These are phyloP conservation scores for Corchorus olitorius DNA, from an alignment of 345 rosid species.

Conservation along the genomic window DNA sequence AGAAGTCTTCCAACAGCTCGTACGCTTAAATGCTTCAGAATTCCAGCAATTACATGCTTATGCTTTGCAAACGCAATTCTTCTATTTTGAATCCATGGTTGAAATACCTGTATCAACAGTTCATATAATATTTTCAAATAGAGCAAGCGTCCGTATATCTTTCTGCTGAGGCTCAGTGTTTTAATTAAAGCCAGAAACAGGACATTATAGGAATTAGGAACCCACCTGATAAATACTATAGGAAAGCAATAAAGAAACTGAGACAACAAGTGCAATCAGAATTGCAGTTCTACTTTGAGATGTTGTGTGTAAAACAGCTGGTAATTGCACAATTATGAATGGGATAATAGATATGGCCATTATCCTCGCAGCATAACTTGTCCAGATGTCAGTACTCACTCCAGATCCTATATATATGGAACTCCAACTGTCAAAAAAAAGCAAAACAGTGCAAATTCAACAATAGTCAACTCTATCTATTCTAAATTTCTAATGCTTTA, in stretches of 20 bases:
- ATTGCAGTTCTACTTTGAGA: constrained; percentile 58
- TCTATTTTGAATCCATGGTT: constrained; percentile 57
- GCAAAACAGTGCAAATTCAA: background rate
- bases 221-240: constrained; percentile 90
- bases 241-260: constrained; percentile 56
- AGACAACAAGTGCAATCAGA: constrained; percentile 63
- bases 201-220: too few species aligned
- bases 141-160: too few species aligned
- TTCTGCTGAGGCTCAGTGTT: too few species aligned
- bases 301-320: constrained; percentile 34
- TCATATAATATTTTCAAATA: too few species aligned
- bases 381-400: constrained; percentile 76
- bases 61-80: constrained; percentile 42
- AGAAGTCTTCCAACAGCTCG: constrained; percentile 40
- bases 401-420: constrained; percentile 54
- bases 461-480: too few species aligned
- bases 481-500: constrained; percentile 16
- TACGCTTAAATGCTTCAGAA: constrained; percentile 39
- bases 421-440: background rate
- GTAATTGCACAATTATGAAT: constrained; percentile 78
- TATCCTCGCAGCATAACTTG: constrained; percentile 79
- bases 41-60: constrained; percentile 52
- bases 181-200: too few species aligned
- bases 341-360: constrained; percentile 86
- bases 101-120: constrained; percentile 37